Percentiles rank a stretch among this genome's conserved stretches.
Evolutionary conservation across 495 filamentous ascomycete species (phyloP).

Genomic region (Annulohypoxylon bovei): DNA sequence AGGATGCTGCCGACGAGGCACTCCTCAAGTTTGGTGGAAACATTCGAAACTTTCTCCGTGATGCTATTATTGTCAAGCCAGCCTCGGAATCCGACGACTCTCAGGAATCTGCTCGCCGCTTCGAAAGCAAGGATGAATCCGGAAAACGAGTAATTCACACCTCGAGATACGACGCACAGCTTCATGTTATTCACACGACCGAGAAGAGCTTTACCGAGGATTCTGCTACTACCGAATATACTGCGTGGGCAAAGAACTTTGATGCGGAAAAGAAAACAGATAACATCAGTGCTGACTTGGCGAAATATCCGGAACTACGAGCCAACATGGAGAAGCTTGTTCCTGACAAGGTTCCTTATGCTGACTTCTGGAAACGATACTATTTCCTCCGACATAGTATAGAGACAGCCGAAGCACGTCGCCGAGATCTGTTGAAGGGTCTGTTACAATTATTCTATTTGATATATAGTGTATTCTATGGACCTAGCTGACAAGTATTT

Average conservation of each 20-base stretch:
- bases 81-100: constrained; percentile 45
- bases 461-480: constrained; percentile 3
- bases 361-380: constrained; percentile 92
- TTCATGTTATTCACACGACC: constrained; percentile 92
- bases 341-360: constrained; percentile 87
- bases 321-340: constrained; percentile 95
- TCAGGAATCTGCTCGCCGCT: constrained; percentile 68
- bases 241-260: constrained; percentile 77
- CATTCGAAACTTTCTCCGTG: constrained; percentile 87
- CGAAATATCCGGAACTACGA: constrained; percentile 88
- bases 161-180: constrained; percentile 92
- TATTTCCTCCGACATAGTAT: constrained; percentile 95
- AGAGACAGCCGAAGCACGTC: constrained; percentile 92
- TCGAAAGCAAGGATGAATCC: constrained; percentile 90
- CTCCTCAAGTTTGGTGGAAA: constrained; percentile 92
- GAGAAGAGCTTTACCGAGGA: constrained; percentile 87
- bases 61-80: constrained; percentile 89
- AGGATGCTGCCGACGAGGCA: constrained; percentile 98
- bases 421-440: constrained; percentile 94
- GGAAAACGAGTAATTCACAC: constrained; percentile 92
- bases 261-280: constrained; percentile 86
- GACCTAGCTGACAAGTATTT: constrained; percentile 51
- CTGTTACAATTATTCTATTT: constrained; percentile 36
- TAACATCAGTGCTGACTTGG: constrained; percentile 81
- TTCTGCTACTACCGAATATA: constrained; percentile 77